These are phyloP conservation scores for Boletellus ananas DNA, from an alignment of 768 basidiomycete genomes.

Conservation along the genomic window DNA sequence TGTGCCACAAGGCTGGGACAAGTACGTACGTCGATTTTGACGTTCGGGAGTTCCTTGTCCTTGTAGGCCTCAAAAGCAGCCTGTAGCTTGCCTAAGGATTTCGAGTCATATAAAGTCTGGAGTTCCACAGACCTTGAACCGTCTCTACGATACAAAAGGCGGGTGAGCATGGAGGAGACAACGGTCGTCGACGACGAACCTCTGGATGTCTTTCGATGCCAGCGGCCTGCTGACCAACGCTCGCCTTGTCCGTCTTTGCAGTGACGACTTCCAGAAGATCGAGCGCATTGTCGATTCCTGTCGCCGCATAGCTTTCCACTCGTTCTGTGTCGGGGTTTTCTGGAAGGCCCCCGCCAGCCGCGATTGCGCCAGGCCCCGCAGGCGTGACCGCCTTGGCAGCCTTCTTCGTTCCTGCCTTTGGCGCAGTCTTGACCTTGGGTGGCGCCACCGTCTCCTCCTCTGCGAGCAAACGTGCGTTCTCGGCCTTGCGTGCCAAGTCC, in stretches of 20 bases:
- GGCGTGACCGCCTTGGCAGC: constrained; percentile 49
- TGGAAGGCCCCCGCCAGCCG: constrained; percentile 58
- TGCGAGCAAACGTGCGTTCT: constrained; percentile 80
- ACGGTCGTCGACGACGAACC: constrained; percentile 42
- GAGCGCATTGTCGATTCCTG: constrained; percentile 86
- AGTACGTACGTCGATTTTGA: constrained; percentile 64
- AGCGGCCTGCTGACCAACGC: constrained; percentile 82
- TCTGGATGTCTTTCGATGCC: constrained; percentile 89
- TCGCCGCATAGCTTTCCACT: constrained; percentile 72
- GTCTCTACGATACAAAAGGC: constrained; percentile 49
- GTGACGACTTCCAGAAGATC: constrained; percentile 87
- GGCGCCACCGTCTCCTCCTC: constrained; percentile 73
- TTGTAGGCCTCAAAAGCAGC: constrained; percentile 89
- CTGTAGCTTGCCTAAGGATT: constrained; percentile 33
- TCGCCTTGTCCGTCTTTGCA: constrained; percentile 91
- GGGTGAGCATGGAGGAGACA: constrained; percentile 10
- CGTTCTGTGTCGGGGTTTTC: constrained; percentile 34
- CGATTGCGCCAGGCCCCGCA: constrained; percentile 82
- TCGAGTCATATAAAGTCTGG: neutral
- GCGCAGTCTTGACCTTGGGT: constrained; percentile 56
- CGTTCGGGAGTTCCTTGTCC: constrained; percentile 79
- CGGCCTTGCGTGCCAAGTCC: constrained; percentile 81
- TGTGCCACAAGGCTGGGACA: neutral
- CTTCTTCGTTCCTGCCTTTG: constrained; percentile 64
- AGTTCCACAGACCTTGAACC: constrained; percentile 66